A percentile compares a stretch with the other conserved stretches of the same genome.
Conservation (phyloP, 2,329 filamentous ascomycete species). For the Colletotrichum noveboracense region DNA sequence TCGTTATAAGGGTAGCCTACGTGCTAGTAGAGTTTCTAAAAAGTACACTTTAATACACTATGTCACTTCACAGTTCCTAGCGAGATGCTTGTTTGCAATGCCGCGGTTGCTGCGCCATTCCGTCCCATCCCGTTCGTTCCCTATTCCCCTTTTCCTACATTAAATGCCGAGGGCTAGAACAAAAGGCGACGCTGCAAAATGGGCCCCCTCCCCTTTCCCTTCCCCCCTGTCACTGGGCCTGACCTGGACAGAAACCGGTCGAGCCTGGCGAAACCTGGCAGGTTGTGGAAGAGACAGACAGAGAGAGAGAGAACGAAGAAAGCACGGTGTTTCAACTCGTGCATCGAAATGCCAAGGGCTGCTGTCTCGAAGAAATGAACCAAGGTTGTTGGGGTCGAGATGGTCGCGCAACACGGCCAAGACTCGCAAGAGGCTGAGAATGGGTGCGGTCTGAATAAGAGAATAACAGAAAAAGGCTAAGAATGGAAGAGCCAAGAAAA, state of each 20-base stretch:
- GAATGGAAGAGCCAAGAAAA: not conserved
- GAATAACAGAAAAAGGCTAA: not conserved
- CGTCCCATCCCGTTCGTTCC: conserved; percentile 8
- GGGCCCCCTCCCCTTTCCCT: not conserved
- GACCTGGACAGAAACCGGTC: not conserved
- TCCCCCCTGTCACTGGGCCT: not conserved
- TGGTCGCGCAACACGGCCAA: conserved; percentile 2
- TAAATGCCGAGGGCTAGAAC: conserved; percentile 5
- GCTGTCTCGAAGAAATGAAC: conserved; percentile 12
- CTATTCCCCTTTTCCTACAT: not conserved
- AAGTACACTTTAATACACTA: no score
- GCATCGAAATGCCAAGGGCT: conserved; percentile 16
- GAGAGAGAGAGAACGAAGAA: not conserved
- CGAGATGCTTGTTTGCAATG: conserved; percentile 5
- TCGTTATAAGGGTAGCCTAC: no score
- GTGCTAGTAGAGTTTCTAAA: no score
- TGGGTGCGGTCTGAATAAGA: not conserved
- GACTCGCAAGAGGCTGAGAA: not conserved
- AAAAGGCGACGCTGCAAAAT: not conserved
- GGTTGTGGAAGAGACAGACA: not conserved
- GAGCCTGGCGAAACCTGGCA: not conserved
- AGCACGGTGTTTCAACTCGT: conserved; percentile 15
- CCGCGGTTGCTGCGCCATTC: conserved; percentile 12
- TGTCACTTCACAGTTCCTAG: no score
- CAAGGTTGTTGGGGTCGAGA: not conserved